phyloP scores from a whole-genome alignment of 345 rosid species.

The Eucalyptus shirleyi region DNA sequence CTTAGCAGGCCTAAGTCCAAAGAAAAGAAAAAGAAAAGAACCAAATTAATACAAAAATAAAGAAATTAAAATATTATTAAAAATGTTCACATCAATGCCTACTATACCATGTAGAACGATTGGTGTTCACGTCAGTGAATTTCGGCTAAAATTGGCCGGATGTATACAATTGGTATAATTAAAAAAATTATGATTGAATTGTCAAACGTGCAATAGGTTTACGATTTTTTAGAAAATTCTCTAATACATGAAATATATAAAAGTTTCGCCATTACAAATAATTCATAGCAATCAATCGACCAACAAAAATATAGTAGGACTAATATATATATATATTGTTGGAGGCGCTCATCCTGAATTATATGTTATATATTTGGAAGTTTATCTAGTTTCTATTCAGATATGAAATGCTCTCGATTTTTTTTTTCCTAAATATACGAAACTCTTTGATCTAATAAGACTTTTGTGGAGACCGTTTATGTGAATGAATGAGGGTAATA shows the following conservation, averaged over 20 bases:
- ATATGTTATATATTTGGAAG: neutral
- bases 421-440: neutral
- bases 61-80: no score
- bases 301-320: neutral
- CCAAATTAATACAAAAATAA: no score
- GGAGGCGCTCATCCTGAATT: neutral
- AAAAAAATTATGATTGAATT: no score
- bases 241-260: neutral
- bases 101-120: no score
- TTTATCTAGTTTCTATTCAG: neutral
- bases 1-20: no score
- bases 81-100: no score
- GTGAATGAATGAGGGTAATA: neutral
- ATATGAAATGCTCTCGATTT: neutral
- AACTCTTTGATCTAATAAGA: neutral
- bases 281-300: neutral
- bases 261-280: neutral
- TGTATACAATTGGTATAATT: no score
- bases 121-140: no score
- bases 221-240: no score
- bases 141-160: no score
- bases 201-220: no score
- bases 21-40: no score
- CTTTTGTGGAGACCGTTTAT: neutral
- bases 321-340: neutral